These are phyloP conservation scores for Rhododendron kiyosumense DNA, from an alignment of 148 eudicot genomes.

Conservation along the genomic window DNA sequence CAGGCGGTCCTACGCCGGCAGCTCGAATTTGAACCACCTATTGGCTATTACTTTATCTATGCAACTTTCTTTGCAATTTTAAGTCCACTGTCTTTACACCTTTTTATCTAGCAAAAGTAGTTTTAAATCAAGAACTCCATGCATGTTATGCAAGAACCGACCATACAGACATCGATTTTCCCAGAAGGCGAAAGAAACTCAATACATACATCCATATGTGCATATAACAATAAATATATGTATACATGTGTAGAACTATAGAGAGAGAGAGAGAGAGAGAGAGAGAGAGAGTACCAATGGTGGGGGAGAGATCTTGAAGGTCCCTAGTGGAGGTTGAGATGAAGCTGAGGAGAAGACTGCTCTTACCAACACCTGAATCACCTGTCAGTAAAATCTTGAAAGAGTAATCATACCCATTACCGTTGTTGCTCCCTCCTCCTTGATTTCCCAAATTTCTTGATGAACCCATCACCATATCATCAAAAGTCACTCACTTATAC, in stretches of 20 bases:
- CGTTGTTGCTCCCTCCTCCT: not conserved
- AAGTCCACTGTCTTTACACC: not conserved
- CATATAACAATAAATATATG: not conserved
- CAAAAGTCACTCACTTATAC: not conserved
- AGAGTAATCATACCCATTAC: slow-evolving; percentile 43
- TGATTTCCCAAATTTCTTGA: not conserved
- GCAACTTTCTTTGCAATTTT: not conserved
- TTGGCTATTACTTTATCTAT: not conserved
- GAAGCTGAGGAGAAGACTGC: slow-evolving; percentile 52
- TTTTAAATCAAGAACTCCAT: not conserved
- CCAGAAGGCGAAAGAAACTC: not conserved
- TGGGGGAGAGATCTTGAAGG: slow-evolving; percentile 41
- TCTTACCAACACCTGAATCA: slow-evolving; percentile 61
- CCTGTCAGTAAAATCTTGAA: slow-evolving; percentile 55
- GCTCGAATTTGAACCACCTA: not conserved
- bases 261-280: not conserved
- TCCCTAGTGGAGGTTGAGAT: slow-evolving; percentile 27
- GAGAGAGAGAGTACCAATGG: slow-evolving; percentile 17
- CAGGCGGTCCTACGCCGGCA: not conserved
- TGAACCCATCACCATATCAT: slow-evolving; percentile 17
- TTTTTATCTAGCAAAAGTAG: not conserved
- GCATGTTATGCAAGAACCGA: not conserved
- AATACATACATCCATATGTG: no score
- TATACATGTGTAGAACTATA: not conserved
- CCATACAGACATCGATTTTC: not conserved